These are phyloP conservation scores for Inonotus hispidus DNA, from an alignment of 1,284 basidiomycete genomes.

Conservation along the genomic window DNA sequence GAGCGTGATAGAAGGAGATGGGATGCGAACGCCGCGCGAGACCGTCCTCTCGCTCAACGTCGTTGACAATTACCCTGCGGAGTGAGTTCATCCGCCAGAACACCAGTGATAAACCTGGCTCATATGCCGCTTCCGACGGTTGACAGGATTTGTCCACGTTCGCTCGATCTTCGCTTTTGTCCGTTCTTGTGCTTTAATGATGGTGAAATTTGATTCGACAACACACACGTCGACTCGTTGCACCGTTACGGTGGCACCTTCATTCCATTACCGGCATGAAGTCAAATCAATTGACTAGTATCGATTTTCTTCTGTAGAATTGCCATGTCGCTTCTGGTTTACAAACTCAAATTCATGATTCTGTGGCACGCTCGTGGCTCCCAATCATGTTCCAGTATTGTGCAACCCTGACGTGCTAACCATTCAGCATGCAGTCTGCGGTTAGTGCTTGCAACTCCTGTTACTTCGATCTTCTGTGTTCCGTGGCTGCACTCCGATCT, in stretches of 20 bases:
- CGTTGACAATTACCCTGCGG: slow-evolving; percentile 1
- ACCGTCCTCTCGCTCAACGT: background rate
- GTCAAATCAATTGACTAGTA: background rate
- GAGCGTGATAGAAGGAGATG: slow-evolving; percentile 11
- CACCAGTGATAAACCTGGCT: background rate
- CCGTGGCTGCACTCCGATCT: background rate
- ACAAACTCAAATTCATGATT: background rate
- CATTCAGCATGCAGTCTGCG: background rate
- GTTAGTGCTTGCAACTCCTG: background rate
- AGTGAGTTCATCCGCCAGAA: background rate
- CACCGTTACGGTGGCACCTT: background rate
- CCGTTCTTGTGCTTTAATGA: background rate
- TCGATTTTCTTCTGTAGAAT: background rate
- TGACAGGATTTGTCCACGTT: background rate
- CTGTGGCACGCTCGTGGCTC: background rate
- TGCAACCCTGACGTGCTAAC: background rate
- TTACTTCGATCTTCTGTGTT: background rate
- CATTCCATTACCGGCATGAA: background rate
- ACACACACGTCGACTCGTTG: background rate
- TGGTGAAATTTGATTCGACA: background rate
- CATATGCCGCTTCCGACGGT: background rate
- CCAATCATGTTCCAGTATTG: background rate
- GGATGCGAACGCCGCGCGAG: slow-evolving; percentile 9
- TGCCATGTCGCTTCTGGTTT: background rate
- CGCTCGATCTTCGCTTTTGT: background rate